phyloP scores from a whole-genome alignment of 1,284 basidiomycete genomes.

The Cutaneotrichosporon curvatum region DNA sequence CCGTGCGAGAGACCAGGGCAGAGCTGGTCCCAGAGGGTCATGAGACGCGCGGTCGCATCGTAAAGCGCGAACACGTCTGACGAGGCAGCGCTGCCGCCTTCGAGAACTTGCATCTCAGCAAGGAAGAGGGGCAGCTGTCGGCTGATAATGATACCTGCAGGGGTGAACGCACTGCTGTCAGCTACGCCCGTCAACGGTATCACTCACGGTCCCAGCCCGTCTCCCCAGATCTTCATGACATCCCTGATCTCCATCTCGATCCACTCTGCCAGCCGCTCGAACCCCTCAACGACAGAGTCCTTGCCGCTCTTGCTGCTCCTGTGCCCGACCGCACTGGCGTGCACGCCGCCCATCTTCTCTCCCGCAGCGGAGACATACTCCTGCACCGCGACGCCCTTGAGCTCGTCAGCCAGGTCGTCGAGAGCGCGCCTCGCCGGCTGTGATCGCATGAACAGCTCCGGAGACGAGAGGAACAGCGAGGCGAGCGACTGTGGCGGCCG shows the following conservation, averaged over 20 bases:
- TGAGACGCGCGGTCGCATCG: conserved; percentile 34
- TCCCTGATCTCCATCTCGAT: conserved; percentile 36
- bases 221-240: conserved; percentile 31
- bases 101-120: conserved; percentile 41
- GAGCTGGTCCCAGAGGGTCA: conserved; percentile 38
- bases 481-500: conserved; percentile 30
- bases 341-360: conserved; percentile 26
- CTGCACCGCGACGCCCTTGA: conserved; percentile 35
- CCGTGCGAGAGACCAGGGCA: conserved; percentile 34
- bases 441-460: conserved; percentile 19
- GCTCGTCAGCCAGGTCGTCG: conserved; percentile 30
- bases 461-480: conserved; percentile 26
- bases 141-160: conserved; percentile 37
- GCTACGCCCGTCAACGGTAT: too few species aligned
- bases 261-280: conserved; percentile 41
- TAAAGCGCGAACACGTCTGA: conserved; percentile 43
- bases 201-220: conserved; percentile 21
- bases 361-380: conserved; percentile 38
- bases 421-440: conserved; percentile 10
- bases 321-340: conserved; percentile 7
- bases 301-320: conserved; percentile 21
- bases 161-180: conserved; percentile 28
- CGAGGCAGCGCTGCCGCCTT: conserved; percentile 27
- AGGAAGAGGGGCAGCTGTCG: conserved; percentile 44
- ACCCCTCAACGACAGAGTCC: conserved; percentile 31